Evolutionary conservation across 2,329 filamentous ascomycete species (phyloP).

Genomic region (Penicillium expansum): DNA sequence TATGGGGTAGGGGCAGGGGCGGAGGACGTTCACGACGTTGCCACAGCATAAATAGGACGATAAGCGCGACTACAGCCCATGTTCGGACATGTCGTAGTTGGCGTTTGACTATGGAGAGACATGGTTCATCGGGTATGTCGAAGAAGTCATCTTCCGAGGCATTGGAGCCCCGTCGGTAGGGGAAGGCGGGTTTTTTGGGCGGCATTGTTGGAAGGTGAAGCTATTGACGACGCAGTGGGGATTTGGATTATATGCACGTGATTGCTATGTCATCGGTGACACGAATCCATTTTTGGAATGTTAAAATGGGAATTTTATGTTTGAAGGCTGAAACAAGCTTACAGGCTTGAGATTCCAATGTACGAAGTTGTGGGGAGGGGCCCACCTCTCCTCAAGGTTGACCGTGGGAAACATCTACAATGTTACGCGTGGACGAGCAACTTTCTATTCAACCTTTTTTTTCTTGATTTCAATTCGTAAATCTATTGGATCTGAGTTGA

Average conservation of each 20-base stretch:
- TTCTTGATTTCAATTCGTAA: too few species aligned
- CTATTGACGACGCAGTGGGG: background rate
- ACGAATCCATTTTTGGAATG: background rate
- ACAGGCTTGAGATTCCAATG: background rate
- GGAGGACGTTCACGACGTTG: conserved; percentile 21
- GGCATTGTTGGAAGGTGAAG: conserved; percentile 12
- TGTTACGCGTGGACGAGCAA: too few species aligned
- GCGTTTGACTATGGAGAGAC: conserved; percentile 29
- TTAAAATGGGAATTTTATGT: background rate
- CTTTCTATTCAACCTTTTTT: too few species aligned
- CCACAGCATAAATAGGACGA: conserved; percentile 29
- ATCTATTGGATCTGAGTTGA: rapidly evolving
- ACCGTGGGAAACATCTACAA: too few species aligned
- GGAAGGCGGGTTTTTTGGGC: conserved; percentile 17
- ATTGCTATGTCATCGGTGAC: conserved; percentile 1
- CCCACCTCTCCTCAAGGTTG: background rate
- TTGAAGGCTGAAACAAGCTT: background rate
- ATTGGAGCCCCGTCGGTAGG: conserved; percentile 30
- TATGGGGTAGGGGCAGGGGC: conserved; percentile 22
- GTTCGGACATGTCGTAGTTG: conserved; percentile 34
- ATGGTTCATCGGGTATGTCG: conserved; percentile 36
- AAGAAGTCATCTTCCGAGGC: conserved; percentile 37
- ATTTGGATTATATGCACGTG: background rate
- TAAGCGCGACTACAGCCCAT: conserved; percentile 26
- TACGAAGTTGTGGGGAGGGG: too few species aligned